These are phyloP conservation scores for Zygotorulaspora danielsina DNA, from an alignment of 805 yeast species.

Conservation along the genomic window DNA sequence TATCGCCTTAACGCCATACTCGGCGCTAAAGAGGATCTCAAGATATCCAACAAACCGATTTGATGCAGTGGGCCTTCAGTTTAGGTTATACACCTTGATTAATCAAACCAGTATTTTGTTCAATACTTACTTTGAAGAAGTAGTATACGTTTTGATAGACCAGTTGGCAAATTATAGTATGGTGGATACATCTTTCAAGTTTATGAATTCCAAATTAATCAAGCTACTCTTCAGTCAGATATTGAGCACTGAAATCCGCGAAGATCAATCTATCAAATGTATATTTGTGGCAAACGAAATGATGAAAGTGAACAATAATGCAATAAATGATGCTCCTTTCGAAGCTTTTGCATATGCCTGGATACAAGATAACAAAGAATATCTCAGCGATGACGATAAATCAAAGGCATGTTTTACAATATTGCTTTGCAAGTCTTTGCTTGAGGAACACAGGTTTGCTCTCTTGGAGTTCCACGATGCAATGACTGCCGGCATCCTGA, in stretches of 20 bases:
- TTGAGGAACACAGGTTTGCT: neutral
- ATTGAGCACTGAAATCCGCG: neutral
- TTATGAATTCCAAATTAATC: slow-evolving; percentile 6
- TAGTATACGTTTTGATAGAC: slow-evolving; percentile 39
- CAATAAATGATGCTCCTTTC: slow-evolving; percentile 14
- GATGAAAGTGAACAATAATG: slow-evolving; percentile 38
- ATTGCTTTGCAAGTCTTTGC: neutral
- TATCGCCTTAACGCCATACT: slow-evolving; percentile 33
- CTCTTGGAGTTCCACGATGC: slow-evolving; percentile 2
- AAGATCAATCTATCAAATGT: slow-evolving; percentile 18
- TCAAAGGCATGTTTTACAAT: slow-evolving; percentile 5
- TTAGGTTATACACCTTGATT: slow-evolving; percentile 37
- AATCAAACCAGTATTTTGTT: slow-evolving; percentile 23
- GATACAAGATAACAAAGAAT: slow-evolving; percentile 4
- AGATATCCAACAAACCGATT: slow-evolving; percentile 43
- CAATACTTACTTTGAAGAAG: slow-evolving; percentile 21
- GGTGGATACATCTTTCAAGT: slow-evolving; percentile 7
- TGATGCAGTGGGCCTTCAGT: slow-evolving; percentile 46
- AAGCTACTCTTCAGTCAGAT: slow-evolving; percentile 7
- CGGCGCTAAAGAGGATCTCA: slow-evolving; percentile 26
- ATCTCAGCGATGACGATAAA: slow-evolving; percentile 3
- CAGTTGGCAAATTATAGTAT: slow-evolving; percentile 43
- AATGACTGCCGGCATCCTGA: neutral
- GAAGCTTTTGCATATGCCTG: slow-evolving; percentile 8
- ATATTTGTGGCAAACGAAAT: slow-evolving; percentile 33